Base-by-base conservation (phyloP, 768 basidiomycete species). In the Dendrothele bispora region DNA sequence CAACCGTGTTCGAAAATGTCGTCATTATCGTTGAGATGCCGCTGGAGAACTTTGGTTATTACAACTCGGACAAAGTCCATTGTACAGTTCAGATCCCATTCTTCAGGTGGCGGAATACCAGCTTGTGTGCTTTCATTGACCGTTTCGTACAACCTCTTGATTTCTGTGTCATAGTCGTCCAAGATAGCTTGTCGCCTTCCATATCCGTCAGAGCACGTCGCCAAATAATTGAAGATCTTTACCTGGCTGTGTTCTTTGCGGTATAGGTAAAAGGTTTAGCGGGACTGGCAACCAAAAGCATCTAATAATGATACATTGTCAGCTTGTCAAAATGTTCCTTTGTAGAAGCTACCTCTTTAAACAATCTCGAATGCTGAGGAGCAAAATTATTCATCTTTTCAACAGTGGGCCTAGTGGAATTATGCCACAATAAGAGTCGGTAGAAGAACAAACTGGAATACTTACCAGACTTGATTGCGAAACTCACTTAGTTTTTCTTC, bases 311-410 rank as follows among this genome's bases (percentile, higher is more conserved):
- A 15, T 6, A 24, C 10, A 21, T 38, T 39, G 7, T 1, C 38
- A 39, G 36, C 21, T 36, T 8, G 7, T 29, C 73, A 38, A 22
- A 28, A 11, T 3, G 11, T 21, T 21, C 2, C n/a, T 1, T 30
- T 5, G 18, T 49, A 18, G 6, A 7, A 49, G 54, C 29, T 11
- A 65, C 70, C 64, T 70, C 72, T 52, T 70, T 72, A 61, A 72
- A 73, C 4, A 74, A 43, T n/a, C 69, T 57, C 0, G 71, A 72
- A 43, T 73, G 71, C n/a, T n/a, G n/a, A n/a, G n/a, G n/a, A n/a
- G n/a, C n/a, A n/a, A n/a, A n/a, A n/a, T n/a, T n/a, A n/a, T n/a
- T n/a, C n/a, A n/a, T n/a, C n/a, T n/a, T n/a, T n/a, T n/a, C n/a
- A n/a, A n/a, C n/a, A n/a, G n/a, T n/a, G n/a, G n/a, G n/a, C n/a